phyloP scores from a whole-genome alignment of 2,329 filamentous ascomycete genomes.

The Penicillium sp. region DNA sequence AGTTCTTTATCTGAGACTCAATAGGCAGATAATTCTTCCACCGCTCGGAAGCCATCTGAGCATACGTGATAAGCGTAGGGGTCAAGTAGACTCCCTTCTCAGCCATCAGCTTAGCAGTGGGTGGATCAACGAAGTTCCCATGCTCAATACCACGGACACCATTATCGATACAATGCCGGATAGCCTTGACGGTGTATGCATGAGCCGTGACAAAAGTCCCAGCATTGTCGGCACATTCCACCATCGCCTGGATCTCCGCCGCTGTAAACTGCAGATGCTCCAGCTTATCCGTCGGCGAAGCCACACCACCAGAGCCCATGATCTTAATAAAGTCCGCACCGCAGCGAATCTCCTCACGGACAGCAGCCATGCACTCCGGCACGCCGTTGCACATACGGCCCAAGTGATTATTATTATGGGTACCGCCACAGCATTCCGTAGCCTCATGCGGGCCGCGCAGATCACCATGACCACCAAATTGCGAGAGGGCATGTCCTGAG shows the following conservation, averaged over 20 bases:
- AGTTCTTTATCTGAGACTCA: constrained; percentile 49
- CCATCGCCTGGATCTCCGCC: constrained; percentile 55
- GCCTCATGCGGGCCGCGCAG: constrained; percentile 41
- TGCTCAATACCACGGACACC: constrained; percentile 58
- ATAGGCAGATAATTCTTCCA: constrained; percentile 26
- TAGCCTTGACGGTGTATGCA: constrained; percentile 55
- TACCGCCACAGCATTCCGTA: constrained; percentile 51
- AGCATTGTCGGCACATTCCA: constrained; percentile 49
- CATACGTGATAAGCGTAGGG: constrained; percentile 54
- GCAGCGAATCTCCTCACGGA: constrained; percentile 54
- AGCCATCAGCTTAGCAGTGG: constrained; percentile 51
- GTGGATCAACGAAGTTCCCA: constrained; percentile 43
- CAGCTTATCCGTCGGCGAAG: constrained; percentile 54
- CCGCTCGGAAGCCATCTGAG: constrained; percentile 48
- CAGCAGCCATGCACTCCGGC: constrained; percentile 51
- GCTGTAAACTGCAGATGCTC: constrained; percentile 55
- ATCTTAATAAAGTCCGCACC: constrained; percentile 62
- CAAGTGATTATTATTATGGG: constrained; percentile 28
- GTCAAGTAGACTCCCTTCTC: constrained; percentile 50
- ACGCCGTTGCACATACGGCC: constrained; percentile 54
- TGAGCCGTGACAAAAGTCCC: constrained; percentile 57
- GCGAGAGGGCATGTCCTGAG: constrained; percentile 53
- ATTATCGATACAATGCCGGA: constrained; percentile 55
- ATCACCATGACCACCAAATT: constrained; percentile 60
- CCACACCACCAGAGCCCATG: constrained; percentile 58